Percentiles rank a stretch among this genome's conserved stretches.
phyloP scores from a whole-genome alignment of 305 asterid genomes.

The Fraxinus ornus region DNA sequence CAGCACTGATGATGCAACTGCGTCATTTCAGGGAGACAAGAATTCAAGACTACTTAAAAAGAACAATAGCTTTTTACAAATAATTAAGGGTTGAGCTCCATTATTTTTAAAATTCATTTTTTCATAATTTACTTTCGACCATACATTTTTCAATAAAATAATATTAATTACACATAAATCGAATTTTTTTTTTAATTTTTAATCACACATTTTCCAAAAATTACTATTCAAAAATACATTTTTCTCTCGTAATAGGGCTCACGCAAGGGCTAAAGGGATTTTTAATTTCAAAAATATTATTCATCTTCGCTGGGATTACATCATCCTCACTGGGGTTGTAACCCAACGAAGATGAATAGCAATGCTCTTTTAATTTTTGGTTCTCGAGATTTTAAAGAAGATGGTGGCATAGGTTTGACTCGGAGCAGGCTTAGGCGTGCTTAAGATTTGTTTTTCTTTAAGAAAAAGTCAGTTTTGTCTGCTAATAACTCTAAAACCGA shows the following conservation, averaged over 20 bases:
- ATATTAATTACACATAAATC: too few relatives aligned
- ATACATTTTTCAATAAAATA: too few relatives aligned
- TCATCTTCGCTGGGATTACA: too few relatives aligned
- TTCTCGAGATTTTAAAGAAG: neutral
- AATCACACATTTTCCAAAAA: too few relatives aligned
- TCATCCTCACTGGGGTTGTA: too few relatives aligned
- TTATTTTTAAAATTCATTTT: too few relatives aligned
- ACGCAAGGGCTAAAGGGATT: neutral
- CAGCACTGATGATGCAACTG: neutral
- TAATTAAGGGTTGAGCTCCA: neutral
- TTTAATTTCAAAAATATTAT: too few relatives aligned
- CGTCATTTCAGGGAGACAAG: conserved; percentile 16
- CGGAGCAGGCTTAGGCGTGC: neutral
- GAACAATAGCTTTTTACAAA: neutral
- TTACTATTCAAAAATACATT: too few relatives aligned
- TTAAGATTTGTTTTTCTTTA: neutral
- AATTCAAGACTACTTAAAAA: neutral
- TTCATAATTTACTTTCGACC: too few relatives aligned
- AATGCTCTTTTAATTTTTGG: neutral
- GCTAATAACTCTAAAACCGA: neutral
- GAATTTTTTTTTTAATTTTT: too few relatives aligned
- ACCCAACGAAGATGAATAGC: too few relatives aligned
- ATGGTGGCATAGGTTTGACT: neutral
- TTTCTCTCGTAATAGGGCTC: too few relatives aligned
- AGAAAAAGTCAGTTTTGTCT: neutral